Evolutionary conservation across 495 filamentous ascomycete genomes (phyloP), one percentile per base, ranked within the genome.

Genomic region (Aspergillus sparsus): DNA sequence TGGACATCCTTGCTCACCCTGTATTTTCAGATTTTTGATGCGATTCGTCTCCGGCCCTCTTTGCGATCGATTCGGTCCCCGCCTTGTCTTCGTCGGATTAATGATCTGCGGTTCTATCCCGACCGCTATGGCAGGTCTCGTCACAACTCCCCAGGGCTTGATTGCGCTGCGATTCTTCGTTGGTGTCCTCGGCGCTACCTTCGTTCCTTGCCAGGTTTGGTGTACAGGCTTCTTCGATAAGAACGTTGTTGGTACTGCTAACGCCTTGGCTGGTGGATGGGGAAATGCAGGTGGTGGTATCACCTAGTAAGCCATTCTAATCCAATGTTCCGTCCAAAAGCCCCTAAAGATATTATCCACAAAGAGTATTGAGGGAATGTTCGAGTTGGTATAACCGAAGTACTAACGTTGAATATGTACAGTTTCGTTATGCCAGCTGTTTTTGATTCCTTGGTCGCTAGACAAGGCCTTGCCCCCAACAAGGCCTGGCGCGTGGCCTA

Each of bases 151-250:
- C 0, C 74, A 78, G 0, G 89, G 93, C 0, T 80, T 97, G 35
- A 85, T 92, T 52, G 81, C 87, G 11, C 77, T 93, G 55, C 87
- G 93, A 41, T 96, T 97, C 77, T 97, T 97, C 73, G 83, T 97
- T 51, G 93, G 93, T 36, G 95, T 98, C 56, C 82, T 98, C 2
- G 93, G 93, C 32, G 93, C 88, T 0, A 83, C 83, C 6, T 98
- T 98, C 64, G 93, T 98, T 3, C 93, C 93, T 5, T 97, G 93
- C 73, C 93, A 96, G 66, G 93, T 97, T 6, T 98, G 93, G 93
- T 90, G 88, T 34, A 97, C 93, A 0, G 92, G 89, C 2, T 97
- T 93, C 80, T 96, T 94, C 65, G 93, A 98, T 76, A 97, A 96
- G 78, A 95, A 91, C 66, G 84, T 97, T 15, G 90, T 98, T 31